Base-by-base conservation (phyloP, 306 rosid genomes). In the Hylodesmum podocarpum region DNA sequence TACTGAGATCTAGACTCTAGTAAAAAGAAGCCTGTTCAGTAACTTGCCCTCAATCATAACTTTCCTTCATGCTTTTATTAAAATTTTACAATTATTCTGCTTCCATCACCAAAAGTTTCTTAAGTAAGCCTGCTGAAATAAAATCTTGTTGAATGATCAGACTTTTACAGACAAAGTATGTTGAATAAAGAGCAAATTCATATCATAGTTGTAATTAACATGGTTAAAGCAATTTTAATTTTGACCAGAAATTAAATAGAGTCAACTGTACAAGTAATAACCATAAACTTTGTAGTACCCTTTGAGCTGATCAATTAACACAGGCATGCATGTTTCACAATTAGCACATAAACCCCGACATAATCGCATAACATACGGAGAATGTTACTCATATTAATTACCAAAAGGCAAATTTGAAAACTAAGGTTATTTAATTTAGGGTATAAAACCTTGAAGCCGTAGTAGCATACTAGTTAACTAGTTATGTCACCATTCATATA, bases 401-500 rank as follows among this genome's bases (percentile, higher is more conserved):
- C 27, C 8, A 69, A 33, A 78, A 82, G 65, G 65, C 59, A 71
- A 53, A 54, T 66, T 40, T 2, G 28, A 51, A 55, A 76, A 58
- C 64, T 28, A 70, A 7, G 54, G 73, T 33, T 3, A 13, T 28
- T 33, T 2, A 33, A 2, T 41, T 69, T 28, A 61, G n/a, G 5
- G 15, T 41, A 41, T 6, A 57, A 16, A 62, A 55, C 70, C 43
- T 63, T 39, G 33, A 46, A 57, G 64, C 64, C 59, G 21, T n/a
- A n/a, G 54, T 66, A n/a, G 77, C 72, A 13, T 27, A 33, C 64
- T 70, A 43, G 64, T 66, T 74, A 66, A 75, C 55, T 80, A 71
- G 75, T 72, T 16, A 65, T 72, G 77, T 72, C 77, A 31, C 79
- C 79, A 71, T 10, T 76, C 84, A 49, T 57, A 0, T 10, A 79